Conservation (phyloP, 176 grass and related monocot species). For the Bromus sterilis region DNA sequence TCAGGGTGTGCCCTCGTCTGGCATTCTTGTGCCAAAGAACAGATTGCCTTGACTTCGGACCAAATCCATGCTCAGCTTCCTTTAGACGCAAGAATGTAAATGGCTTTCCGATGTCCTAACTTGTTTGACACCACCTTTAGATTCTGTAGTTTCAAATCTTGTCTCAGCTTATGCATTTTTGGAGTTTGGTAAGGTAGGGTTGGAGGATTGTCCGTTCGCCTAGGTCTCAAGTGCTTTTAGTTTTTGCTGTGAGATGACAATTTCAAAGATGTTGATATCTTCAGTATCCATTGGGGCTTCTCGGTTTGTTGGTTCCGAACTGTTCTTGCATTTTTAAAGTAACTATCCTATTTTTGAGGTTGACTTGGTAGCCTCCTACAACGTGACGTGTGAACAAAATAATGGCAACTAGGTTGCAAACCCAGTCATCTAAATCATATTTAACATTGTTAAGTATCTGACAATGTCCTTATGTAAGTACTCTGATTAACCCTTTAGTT, state of each 20-base stretch:
- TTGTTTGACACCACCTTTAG: neutral
- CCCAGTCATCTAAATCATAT: conserved; percentile 1
- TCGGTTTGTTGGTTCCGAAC: neutral
- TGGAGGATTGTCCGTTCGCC: neutral
- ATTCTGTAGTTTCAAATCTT: neutral
- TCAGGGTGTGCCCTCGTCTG: conserved; percentile 31
- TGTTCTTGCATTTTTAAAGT: neutral
- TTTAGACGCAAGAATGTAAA: conserved; percentile 41
- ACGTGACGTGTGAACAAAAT: conserved; percentile 10
- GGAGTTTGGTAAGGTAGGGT: conserved; percentile 8
- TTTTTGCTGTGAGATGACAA: conserved; percentile 26
- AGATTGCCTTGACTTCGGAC: conserved; percentile 23
- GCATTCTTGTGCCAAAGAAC: conserved; percentile 26
- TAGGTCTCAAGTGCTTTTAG: neutral
- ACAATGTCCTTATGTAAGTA: neutral
- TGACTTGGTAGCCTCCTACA: conserved; percentile 1
- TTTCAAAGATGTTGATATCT: conserved; percentile 9
- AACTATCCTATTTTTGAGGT: conserved; percentile 15
- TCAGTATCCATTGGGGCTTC: neutral
- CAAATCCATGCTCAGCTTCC: conserved; percentile 9
- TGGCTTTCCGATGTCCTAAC: conserved; percentile 8
- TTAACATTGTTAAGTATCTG: neutral
- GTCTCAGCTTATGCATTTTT: neutral
- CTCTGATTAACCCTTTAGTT: neutral
- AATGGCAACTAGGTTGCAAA: neutral